Evolutionary conservation across 208 protist species (phyloP).

Genomic region (Crithidia acanthocephali): DNA sequence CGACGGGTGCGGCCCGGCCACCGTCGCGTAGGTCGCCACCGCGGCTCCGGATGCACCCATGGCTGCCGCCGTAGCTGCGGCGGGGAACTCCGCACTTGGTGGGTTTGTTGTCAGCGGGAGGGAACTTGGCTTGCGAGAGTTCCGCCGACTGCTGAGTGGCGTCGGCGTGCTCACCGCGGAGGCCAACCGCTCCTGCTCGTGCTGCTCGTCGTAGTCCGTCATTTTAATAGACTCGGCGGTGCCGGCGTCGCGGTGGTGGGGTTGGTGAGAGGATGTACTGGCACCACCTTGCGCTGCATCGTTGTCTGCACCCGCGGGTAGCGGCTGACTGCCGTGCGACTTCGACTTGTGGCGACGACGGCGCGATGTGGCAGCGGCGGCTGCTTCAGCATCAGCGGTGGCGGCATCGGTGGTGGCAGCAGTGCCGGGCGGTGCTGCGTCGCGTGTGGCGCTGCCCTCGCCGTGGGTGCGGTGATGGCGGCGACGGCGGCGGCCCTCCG

Average conservation of each 20-base stretch:
- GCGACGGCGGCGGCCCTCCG: constrained; percentile 1
- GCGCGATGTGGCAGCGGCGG: neutral
- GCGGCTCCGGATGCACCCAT: too few relatives aligned
- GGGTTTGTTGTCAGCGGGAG: neutral
- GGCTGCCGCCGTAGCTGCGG: too few relatives aligned
- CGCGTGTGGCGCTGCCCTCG: neutral
- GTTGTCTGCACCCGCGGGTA: neutral
- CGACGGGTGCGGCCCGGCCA: neutral
- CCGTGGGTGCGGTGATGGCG: constrained; percentile 7
- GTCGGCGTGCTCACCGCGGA: constrained; percentile 17
- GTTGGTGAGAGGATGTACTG: neutral
- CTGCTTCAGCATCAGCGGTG: neutral
- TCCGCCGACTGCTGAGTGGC: neutral
- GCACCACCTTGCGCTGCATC: neutral
- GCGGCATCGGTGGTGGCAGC: neutral
- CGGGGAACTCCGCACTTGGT: too few relatives aligned
- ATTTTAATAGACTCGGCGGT: constrained; percentile 2
- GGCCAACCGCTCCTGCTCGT: constrained; percentile 14
- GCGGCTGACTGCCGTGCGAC: neutral
- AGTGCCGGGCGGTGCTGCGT: neutral
- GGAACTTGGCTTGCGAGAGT: constrained; percentile 3
- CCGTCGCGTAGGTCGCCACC: constrained; percentile 11
- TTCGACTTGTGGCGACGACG: constrained; percentile 11
- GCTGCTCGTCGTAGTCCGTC: constrained; percentile 27
- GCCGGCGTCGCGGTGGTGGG: neutral